Percentiles rank a stretch among this genome's conserved stretches.
phyloP scores from a whole-genome alignment of 495 filamentous ascomycete species.

The Aspergillus egyptiacus region DNA sequence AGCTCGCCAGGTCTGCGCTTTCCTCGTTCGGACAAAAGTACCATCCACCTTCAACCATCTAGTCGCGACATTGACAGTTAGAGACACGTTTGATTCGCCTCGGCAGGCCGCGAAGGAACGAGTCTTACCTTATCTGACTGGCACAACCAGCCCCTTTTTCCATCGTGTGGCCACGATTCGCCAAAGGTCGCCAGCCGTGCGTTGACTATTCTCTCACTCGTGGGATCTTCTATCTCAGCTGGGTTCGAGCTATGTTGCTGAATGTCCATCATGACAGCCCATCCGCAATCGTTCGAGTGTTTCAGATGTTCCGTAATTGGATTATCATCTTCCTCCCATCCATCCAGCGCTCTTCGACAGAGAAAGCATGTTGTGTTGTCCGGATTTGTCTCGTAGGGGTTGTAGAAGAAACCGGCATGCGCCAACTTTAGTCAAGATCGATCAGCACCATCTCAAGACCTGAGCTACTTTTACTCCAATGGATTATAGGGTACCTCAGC shows the following conservation, averaged over 20 bases:
- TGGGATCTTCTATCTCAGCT: constrained; percentile 64
- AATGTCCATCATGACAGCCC: constrained; percentile 75
- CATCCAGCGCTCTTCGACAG: constrained; percentile 71
- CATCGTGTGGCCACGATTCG: constrained; percentile 76
- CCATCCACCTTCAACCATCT: constrained; percentile 93
- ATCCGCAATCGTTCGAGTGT: constrained; percentile 74
- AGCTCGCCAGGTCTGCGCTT: constrained; percentile 76
- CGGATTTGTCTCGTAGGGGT: constrained; percentile 61
- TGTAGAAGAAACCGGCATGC: constrained; percentile 83
- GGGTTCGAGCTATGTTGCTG: constrained; percentile 58
- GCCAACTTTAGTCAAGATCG: constrained; percentile 56
- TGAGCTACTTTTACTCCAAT: neutral
- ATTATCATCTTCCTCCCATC: constrained; percentile 82
- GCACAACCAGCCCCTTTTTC: constrained; percentile 80
- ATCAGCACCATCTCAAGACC: neutral
- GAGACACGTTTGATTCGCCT: neutral
- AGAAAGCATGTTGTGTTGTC: constrained; percentile 90
- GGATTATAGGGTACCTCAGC: constrained; percentile 45
- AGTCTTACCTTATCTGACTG: constrained; percentile 72
- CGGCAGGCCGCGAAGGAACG: neutral
- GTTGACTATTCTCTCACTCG: constrained; percentile 57
- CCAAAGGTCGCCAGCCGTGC: constrained; percentile 79
- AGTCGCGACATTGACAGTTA: constrained; percentile 2
- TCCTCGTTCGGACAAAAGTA: constrained; percentile 80
- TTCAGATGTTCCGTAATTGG: constrained; percentile 79